Base-by-base conservation (phyloP, 1,139 yeast genomes). In the Blastobotrys buckinghamii region DNA sequence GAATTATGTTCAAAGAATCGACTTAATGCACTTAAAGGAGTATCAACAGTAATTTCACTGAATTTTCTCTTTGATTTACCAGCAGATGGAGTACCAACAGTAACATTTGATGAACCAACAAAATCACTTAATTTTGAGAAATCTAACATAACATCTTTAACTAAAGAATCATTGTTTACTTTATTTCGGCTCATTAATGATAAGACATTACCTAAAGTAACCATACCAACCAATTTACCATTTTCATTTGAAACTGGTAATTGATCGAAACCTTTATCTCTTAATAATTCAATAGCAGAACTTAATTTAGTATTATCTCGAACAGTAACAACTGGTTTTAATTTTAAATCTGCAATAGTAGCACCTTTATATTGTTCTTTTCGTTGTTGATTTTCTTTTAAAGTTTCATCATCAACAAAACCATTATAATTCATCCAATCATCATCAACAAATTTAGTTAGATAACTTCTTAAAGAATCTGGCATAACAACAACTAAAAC, bases 361-460 rank as follows among this genome's bases (percentile, higher is more conserved):
- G 77, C 79, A 41, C 75, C 79, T 59, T 79, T 78, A 66, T 72
- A 73, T 50, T 74, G 72, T 59, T 58, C 55, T 51, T 77, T 70
- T 62, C 75, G 73, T 57, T 71, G 68, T 43, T 73, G 70, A 40
- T 71, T 68, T 48, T 75, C 75, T 53, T 60, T 61, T 44, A 63
- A 54, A 29, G 73, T 67, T 45, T 69, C 65, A 53, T 79, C 84
- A 49, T 74, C 79, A 26, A 72, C 72, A 63, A 87, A 82, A 6
- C 88, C 86, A 65, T 86, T 84, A 59, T 79, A 80, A 66, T 77
- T 78, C 86, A 87, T 81, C 96, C 96, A 87, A 70, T 85, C 95
- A 63, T 87, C 95, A 66, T 87, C 95, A 45, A 87, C 92, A 64
- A 87, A 87, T 71, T 87, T 87, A 56, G 92, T 81, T 66, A 87